A percentile compares a stretch with the other conserved stretches of the same genome.
Conservation (phyloP, 2,329 filamentous ascomycete genomes). For the Lasiodiplodia sp. region DNA sequence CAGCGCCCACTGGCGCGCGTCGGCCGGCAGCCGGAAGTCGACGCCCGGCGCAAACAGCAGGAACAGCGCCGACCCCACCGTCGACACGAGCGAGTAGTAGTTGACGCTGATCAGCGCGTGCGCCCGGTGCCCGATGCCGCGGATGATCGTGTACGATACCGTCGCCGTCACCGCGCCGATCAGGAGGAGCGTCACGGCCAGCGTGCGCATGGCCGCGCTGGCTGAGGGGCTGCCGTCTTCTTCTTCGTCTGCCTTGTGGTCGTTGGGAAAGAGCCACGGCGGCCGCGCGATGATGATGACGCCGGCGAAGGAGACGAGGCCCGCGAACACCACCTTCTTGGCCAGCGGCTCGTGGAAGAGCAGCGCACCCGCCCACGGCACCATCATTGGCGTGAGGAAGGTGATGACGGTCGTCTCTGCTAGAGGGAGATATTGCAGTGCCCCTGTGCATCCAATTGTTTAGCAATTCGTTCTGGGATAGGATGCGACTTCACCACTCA, state of each 20-base stretch:
- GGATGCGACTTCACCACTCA: slow-evolving; percentile 29
- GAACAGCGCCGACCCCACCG: slow-evolving; percentile 66
- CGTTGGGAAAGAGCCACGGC: slow-evolving; percentile 56
- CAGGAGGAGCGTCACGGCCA: slow-evolving; percentile 73
- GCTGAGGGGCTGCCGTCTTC: slow-evolving; percentile 41
- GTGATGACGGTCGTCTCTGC: slow-evolving; percentile 87
- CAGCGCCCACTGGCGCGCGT: slow-evolving; percentile 67
- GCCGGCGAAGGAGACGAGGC: slow-evolving; percentile 74
- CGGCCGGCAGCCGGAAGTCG: slow-evolving; percentile 62
- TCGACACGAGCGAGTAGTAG: slow-evolving; percentile 76
- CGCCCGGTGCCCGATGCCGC: slow-evolving; percentile 77
- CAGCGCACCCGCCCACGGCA: slow-evolving; percentile 79
- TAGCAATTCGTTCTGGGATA: too few species aligned
- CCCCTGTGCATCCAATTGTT: slow-evolving; percentile 60
- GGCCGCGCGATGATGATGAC: slow-evolving; percentile 83
- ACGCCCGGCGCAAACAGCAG: slow-evolving; percentile 63
- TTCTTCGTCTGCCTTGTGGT: not conserved
- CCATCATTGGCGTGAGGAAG: slow-evolving; percentile 78
- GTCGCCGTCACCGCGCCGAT: slow-evolving; percentile 77
- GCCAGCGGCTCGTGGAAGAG: slow-evolving; percentile 78
- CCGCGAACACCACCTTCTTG: slow-evolving; percentile 76
- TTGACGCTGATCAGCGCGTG: slow-evolving; percentile 83
- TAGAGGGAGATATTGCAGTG: slow-evolving; percentile 77
- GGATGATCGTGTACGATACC: slow-evolving; percentile 74
- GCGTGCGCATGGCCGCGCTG: slow-evolving; percentile 68